Percentiles rank a stretch among this genome's conserved stretches.
Evolutionary conservation across 176 grass and related monocot species (phyloP).

Genomic region (Otatea glauca): DNA sequence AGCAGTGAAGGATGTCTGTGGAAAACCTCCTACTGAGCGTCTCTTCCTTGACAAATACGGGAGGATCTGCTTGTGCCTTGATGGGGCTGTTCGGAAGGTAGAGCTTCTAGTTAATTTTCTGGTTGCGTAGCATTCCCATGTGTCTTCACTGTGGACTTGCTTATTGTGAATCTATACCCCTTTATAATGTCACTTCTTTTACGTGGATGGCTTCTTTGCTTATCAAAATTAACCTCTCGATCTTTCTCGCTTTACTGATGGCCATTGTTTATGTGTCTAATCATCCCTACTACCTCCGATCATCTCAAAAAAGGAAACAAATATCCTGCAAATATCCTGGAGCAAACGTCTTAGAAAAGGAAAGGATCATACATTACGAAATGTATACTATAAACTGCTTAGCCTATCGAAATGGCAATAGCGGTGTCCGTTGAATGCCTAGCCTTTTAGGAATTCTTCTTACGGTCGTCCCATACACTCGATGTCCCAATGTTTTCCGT

Average conservation of each 20-base stretch:
- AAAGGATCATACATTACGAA: too few relatives aligned
- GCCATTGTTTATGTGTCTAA: too few relatives aligned
- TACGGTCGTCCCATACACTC: not conserved
- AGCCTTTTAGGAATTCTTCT: not conserved
- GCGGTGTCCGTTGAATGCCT: too few relatives aligned
- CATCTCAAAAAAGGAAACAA: too few relatives aligned
- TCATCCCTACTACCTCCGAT: too few relatives aligned
- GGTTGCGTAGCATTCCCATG: not conserved
- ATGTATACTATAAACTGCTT: not conserved
- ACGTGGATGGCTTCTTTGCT: too few relatives aligned
- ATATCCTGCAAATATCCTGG: too few relatives aligned
- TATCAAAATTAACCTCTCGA: too few relatives aligned
- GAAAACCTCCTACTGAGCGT: constrained; percentile 77
- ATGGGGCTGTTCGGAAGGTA: constrained; percentile 98
- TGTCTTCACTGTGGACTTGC: not conserved
- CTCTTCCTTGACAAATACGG: constrained; percentile 95
- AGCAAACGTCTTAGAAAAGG: too few relatives aligned
- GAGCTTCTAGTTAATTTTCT: not conserved
- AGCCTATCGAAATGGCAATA: not conserved
- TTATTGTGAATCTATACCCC: too few relatives aligned
- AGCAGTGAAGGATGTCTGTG: constrained; percentile 87
- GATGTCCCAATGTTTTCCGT: not conserved
- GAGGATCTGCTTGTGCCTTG: constrained; percentile 86
- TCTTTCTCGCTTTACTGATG: too few relatives aligned
- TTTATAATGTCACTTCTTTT: too few relatives aligned